Evolutionary conservation across 164 flowering plant genomes (phyloP), one percentile per base, ranked within the genome.

Genomic region (Stephania yunnanensis): DNA sequence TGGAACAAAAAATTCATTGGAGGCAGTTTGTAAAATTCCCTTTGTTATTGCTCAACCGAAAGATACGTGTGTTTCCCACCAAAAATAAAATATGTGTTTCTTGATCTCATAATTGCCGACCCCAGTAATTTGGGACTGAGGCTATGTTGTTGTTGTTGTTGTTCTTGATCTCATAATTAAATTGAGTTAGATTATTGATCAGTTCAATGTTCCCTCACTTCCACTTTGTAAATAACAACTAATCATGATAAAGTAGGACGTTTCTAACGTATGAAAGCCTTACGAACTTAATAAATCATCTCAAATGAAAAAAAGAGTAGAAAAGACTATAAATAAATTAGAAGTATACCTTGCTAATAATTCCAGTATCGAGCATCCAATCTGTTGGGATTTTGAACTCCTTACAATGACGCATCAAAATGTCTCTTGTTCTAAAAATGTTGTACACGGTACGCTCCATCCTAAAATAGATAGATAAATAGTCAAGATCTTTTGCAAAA

Each of bases 311-410:
- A 63, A 63, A 63, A 58, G 22, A 36, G 17, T 58, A n/a, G 64
- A 15, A 15, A 58, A 15, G 4, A 3, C 22, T 36, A 15, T 30
- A 17, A 61, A 10, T 8, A 1, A 50, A 13, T 13, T 29, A 19
- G 5, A 53, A 72, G 71, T 71, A 58, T 73, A 94, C 98, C 97
- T 89, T 89, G 87, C 89, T 88, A 68, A 90, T 74, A 46, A 90
- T 83, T n/a, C 97, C 98, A 50, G 78, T 81, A 72, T 92, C 98
- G 55, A 87, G 87, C 97, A 93, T 92, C 98, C 98, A 94, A 61
- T 89, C 93, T 22, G 90, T 87, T 0, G 98, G 98, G 79, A 94
- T 91, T 68, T 84, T 87, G 78, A 85, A 93, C 74, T 85, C 90
- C 79, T 89, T 92, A 87, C 89, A 91, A 74, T 86, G 80, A 13